Base-by-base conservation (phyloP, 2,329 filamentous ascomycete species). In the Aurifilum marmelostoma region DNA sequence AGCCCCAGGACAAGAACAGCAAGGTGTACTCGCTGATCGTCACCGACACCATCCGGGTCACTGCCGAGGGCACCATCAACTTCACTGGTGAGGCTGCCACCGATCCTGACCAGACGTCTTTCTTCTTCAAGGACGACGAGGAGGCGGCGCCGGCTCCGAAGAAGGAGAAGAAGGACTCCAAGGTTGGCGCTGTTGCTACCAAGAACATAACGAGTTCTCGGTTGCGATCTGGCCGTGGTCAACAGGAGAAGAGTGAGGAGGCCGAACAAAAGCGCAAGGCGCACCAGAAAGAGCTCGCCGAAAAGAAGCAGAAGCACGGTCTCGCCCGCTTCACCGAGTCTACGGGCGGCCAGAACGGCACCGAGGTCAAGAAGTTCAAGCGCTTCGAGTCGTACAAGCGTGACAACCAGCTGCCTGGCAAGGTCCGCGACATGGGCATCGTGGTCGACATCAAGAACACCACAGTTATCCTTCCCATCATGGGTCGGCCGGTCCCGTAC, bases 331-430 rank as follows among this genome's bases (percentile, higher is more conserved):
- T 97, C 77, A 89, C 93, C 56, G 93, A 97, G 76, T 92, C 92
- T 0, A 94, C 92, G 0, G 91, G 90, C 69, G 93, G 91, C 69
- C 86, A 95, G 72, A 96, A 97, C 76, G 96, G 95, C 43, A 90
- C 90, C n/a, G 91, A 96, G 73, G 91, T 97, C 79, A 98, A 98
- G 85, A 97, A 95, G 82, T 98, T 99, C 85, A 98, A 98, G 84
- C 92, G 94, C 67, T 99, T 98, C 77, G 96, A 99, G 80, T 99
- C 96, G 0, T 99, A 99, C 83, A 99, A 98, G 84, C 89, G 95
- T 71, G 96, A 98, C 79, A 97, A 97, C 75, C 95, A 98, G 79
- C 89, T 99, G 66, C 96, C 96, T 1, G 77, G 87, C 18, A 91
- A 89, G 76, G 89, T 97, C 73, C 91, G 92, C 78, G 95, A 97